A percentile compares a stretch with the other conserved stretches of the same genome.
phyloP scores from a whole-genome alignment of 2,329 filamentous ascomycete genomes.

The Arthrobotrys conoides region DNA sequence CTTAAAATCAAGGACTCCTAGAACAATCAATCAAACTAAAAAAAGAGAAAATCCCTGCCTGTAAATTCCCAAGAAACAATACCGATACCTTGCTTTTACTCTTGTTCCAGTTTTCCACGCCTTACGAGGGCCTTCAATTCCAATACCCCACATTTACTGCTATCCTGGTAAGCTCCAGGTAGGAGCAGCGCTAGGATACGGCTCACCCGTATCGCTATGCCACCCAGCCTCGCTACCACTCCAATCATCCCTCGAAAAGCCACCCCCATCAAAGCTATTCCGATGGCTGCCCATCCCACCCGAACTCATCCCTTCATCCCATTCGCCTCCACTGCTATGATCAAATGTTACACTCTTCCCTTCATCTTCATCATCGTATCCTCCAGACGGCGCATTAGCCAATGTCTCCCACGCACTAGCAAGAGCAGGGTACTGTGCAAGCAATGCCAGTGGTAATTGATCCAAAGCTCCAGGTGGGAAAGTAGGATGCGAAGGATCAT shows the following conservation, averaged over 20 bases:
- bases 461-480: conserved; percentile 73
- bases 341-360: conserved; percentile 69
- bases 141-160: neutral
- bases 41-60: conserved; percentile 34
- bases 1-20: conserved; percentile 14
- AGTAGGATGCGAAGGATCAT: conserved; percentile 69
- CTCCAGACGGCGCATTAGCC: conserved; percentile 74
- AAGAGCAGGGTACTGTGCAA: conserved; percentile 94
- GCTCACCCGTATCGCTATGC: conserved; percentile 51
- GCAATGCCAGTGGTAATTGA: conserved; percentile 84
- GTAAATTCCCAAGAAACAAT: conserved; percentile 15
- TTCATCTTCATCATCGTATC: conserved; percentile 81
- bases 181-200: conserved; percentile 37
- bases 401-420: conserved; percentile 87
- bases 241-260: conserved; percentile 62
- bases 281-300: conserved; percentile 63
- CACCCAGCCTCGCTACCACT: conserved; percentile 61
- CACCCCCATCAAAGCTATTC: conserved; percentile 62
- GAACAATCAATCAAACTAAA: neutral
- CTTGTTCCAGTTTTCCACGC: neutral
- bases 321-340: conserved; percentile 64
- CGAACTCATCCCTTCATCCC: conserved; percentile 62
- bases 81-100: conserved; percentile 5
- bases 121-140: neutral
- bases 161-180: conserved; percentile 50